Evolutionary conservation across 2,329 filamentous ascomycete genomes (phyloP).

Genomic region (Phialophora verrucosa): DNA sequence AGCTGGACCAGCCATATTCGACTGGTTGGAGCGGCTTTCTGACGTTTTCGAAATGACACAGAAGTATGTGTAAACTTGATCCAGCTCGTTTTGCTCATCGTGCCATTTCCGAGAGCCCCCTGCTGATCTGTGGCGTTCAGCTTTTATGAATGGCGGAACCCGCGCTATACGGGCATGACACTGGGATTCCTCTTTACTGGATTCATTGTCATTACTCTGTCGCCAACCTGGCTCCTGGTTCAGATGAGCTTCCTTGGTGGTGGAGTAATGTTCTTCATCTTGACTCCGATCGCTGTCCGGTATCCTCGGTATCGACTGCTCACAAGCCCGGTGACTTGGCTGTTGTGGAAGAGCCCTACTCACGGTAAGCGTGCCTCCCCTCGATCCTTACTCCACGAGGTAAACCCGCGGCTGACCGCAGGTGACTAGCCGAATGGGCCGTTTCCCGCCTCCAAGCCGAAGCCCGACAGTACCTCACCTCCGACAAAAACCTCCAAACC

Average conservation of each 20-base stretch:
- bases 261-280: slow-evolving; percentile 28
- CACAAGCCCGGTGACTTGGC: slow-evolving; percentile 21
- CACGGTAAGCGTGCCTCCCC: slow-evolving; percentile 20
- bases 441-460: slow-evolving; percentile 28
- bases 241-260: slow-evolving; percentile 15
- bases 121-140: slow-evolving; percentile 5
- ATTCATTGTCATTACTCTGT: slow-evolving; percentile 14
- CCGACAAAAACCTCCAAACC: not conserved
- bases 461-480: slow-evolving; percentile 9
- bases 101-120: not conserved
- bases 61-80: slow-evolving; percentile 10
- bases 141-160: slow-evolving; percentile 30
- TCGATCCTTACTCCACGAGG: not conserved
- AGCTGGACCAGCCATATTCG: slow-evolving; percentile 16
- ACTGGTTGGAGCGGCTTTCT: slow-evolving; percentile 14
- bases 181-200: slow-evolving; percentile 14
- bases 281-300: slow-evolving; percentile 17
- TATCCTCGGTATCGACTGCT: slow-evolving; percentile 27
- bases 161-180: slow-evolving; percentile 11
- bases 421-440: slow-evolving; percentile 27
- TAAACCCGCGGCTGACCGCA: not conserved
- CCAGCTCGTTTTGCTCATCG: not conserved
- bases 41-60: slow-evolving; percentile 26
- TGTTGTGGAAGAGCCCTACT: slow-evolving; percentile 29
- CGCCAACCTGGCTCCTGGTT: slow-evolving; percentile 28